phyloP scores from a whole-genome alignment of 495 filamentous ascomycete species.

The Penicillium longicatenatum region DNA sequence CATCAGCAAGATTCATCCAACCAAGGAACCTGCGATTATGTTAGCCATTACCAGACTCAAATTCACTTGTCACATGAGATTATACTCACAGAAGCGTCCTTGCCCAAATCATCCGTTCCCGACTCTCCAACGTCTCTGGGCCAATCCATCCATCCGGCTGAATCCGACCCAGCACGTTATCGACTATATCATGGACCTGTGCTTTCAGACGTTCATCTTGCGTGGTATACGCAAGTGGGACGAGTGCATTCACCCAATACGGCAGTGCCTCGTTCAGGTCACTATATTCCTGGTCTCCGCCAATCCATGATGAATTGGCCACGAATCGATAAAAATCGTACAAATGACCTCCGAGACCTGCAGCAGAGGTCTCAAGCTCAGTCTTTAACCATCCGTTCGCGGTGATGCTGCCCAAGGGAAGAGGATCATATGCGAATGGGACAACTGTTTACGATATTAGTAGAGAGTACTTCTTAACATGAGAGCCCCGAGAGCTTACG shows the following conservation, averaged over 20 bases:
- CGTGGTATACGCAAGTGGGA: conserved; percentile 62
- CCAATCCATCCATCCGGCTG: conserved; percentile 63
- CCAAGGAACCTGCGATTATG: conserved; percentile 45
- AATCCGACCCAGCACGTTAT: conserved; percentile 55
- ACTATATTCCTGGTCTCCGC: conserved; percentile 59
- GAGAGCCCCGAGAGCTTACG: background rate
- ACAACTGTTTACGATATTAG: conserved; percentile 25
- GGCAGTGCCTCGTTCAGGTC: conserved; percentile 59
- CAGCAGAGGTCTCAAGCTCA: conserved; percentile 52
- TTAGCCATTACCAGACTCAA: background rate
- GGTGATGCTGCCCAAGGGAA: conserved; percentile 59
- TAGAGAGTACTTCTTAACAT: background rate
- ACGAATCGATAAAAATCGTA: conserved; percentile 63
- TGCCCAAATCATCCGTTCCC: conserved; percentile 55
- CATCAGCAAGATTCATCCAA: conserved; percentile 48
- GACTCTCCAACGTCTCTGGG: conserved; percentile 47
- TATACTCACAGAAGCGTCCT: conserved; percentile 37
- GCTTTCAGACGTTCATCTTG: conserved; percentile 56
- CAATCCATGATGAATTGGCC: conserved; percentile 55
- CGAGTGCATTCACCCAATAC: conserved; percentile 69
- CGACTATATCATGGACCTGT: conserved; percentile 51
- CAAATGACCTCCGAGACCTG: conserved; percentile 62
- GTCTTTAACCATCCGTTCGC: conserved; percentile 63
- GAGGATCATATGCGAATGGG: conserved; percentile 45
- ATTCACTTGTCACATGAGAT: background rate